Conservation (phyloP, 1,284 basidiomycete genomes). For the Stereum hirsutum region DNA sequence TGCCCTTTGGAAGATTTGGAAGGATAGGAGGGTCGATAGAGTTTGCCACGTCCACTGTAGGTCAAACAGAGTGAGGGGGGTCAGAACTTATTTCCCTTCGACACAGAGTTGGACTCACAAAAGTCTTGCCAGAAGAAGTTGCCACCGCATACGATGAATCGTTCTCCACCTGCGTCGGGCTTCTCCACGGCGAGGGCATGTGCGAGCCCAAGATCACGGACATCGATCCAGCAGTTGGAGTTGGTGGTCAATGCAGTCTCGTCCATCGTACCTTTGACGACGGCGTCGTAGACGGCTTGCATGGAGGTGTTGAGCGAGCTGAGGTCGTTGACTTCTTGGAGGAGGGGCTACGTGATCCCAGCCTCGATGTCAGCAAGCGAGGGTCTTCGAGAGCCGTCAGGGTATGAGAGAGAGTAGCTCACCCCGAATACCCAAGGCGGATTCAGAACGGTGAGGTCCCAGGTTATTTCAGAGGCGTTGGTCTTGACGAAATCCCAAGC, state of each 20-base stretch:
- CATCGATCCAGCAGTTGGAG: constrained; percentile 39
- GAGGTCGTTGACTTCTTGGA: constrained; percentile 39
- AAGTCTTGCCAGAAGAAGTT: constrained; percentile 23
- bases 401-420: constrained; percentile 4
- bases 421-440: constrained; percentile 39
- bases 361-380: too few relatives aligned
- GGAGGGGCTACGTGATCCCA: constrained; percentile 29
- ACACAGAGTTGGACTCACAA: constrained; percentile 11
- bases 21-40: constrained; percentile 6
- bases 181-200: constrained; percentile 46
- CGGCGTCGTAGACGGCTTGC: constrained; percentile 22
- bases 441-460: constrained; percentile 46
- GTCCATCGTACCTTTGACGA: constrained; percentile 20
- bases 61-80: not conserved
- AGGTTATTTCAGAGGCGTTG: constrained; percentile 35
- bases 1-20: constrained; percentile 15
- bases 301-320: constrained; percentile 45
- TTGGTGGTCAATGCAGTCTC: constrained; percentile 9
- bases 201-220: constrained; percentile 51
- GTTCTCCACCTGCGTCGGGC: constrained; percentile 47
- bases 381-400: too few relatives aligned
- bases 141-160: constrained; percentile 42
- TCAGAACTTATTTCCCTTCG: not conserved
- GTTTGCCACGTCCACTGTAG: constrained; percentile 8
- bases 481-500: constrained; percentile 52